Conservation (phyloP, 176 grass and related monocot species). For the barley (Hordeum vulgare) region MorexV3_pseudomolecules_assembly NC_058518.1:358875393-358875892, state of each 20-base stretch:
- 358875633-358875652: neutral
- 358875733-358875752: neutral
- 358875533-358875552: conserved; percentile 67
- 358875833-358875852: neutral
- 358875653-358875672: conserved; percentile 2
- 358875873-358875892: neutral
- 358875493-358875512: conserved; percentile 70
- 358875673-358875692: neutral
- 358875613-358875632: conserved; percentile 78
- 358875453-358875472: conserved; percentile 98
- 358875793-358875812: neutral
- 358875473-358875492: conserved; percentile 93
- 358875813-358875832: neutral
- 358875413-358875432: conserved; percentile 44
- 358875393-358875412: conserved; percentile 41
- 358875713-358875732: neutral
- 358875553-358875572: conserved; percentile 86
- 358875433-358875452: conserved; percentile 97
- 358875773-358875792: neutral
- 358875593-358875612: conserved; percentile 74
- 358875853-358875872: neutral
- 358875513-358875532: conserved; percentile 26
- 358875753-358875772: conserved; percentile 1
- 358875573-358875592: conserved; percentile 90
- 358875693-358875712: conserved; percentile 1